Percentiles rank a stretch among this genome's conserved stretches.
Evolutionary conservation across 2,329 filamentous ascomycete genomes (phyloP).

Genomic region (Gliomastix tumulicola): DNA sequence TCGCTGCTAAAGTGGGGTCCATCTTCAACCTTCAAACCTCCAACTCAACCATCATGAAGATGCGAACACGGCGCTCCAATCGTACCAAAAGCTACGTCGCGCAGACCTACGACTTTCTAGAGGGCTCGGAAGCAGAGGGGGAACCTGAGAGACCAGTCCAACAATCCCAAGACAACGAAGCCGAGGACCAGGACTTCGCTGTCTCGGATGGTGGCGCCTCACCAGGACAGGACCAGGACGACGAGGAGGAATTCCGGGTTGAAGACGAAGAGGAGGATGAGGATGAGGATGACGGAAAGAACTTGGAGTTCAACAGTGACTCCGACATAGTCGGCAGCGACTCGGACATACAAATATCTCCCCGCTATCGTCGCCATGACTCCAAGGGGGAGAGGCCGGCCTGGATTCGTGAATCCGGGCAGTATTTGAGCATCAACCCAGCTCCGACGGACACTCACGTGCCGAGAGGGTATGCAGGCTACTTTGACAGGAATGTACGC

Average conservation of each 20-base stretch:
- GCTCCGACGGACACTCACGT: not conserved
- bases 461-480: conserved; percentile 4
- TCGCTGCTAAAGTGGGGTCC: no score
- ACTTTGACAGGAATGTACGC: conserved; percentile 4
- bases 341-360: no score
- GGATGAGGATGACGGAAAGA: not conserved
- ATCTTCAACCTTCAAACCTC: no score
- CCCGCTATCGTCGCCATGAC: no score
- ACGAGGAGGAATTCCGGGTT: no score
- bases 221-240: no score
- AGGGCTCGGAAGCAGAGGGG: conserved; percentile 20
- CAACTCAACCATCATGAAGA: no score
- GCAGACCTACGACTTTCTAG: conserved; percentile 26
- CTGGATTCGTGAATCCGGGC: not conserved
- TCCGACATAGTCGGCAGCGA: not conserved
- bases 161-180: no score
- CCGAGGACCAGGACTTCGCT: no score
- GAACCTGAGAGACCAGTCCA: no score
- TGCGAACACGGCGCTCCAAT: conserved; percentile 29
- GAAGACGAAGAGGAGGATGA: not conserved
- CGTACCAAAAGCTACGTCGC: conserved; percentile 23
- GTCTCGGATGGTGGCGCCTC: no score
- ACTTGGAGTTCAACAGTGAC: not conserved
- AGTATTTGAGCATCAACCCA: conserved; percentile 1
- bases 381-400: not conserved